These are phyloP conservation scores for Metarhizium brunneum DNA, from an alignment of 2,329 filamentous ascomycete species.

Conservation along the genomic window DNA sequence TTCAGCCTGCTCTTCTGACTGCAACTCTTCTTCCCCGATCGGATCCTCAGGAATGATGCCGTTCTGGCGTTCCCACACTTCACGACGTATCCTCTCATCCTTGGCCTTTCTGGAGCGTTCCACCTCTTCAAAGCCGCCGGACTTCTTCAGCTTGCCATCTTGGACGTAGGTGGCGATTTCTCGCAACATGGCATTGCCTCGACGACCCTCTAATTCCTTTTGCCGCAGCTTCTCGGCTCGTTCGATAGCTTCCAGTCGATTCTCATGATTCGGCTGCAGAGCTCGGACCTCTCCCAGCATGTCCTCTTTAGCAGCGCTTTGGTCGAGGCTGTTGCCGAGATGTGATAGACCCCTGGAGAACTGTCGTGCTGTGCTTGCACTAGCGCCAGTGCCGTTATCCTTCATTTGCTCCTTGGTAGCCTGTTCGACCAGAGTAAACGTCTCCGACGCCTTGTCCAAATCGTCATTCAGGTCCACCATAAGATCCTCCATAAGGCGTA, in stretches of 20 bases:
- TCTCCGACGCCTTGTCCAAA: slow-evolving; percentile 86
- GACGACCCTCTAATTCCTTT: slow-evolving; percentile 73
- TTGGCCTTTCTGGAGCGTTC: slow-evolving; percentile 76
- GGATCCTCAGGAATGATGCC: slow-evolving; percentile 38
- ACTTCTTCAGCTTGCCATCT: slow-evolving; percentile 91
- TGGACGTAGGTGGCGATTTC: slow-evolving; percentile 80
- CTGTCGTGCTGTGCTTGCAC: slow-evolving; percentile 42
- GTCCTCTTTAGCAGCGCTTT: slow-evolving; percentile 76
- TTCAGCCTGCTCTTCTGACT: slow-evolving; percentile 12
- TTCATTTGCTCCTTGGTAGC: slow-evolving; percentile 98
- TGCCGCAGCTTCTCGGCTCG: slow-evolving; percentile 88
- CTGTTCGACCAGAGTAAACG: slow-evolving; percentile 90
- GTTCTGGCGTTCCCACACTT: slow-evolving; percentile 64
- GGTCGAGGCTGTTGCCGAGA: slow-evolving; percentile 53
- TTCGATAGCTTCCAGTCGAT: slow-evolving; percentile 88
- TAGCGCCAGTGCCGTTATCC: slow-evolving; percentile 46
- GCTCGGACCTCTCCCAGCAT: slow-evolving; percentile 90
- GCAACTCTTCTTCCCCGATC: slow-evolving; percentile 27
- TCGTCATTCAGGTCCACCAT: slow-evolving; percentile 89
- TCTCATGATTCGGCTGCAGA: slow-evolving; percentile 88
- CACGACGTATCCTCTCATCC: slow-evolving; percentile 76
- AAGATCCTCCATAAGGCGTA: slow-evolving; percentile 94
- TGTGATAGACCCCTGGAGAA: slow-evolving; percentile 46
- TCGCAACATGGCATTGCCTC: slow-evolving; percentile 68
- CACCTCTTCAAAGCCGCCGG: slow-evolving; percentile 87